Conservation (phyloP, 441 rosid genomes). For the Pelargonium fulgidum region DNA sequence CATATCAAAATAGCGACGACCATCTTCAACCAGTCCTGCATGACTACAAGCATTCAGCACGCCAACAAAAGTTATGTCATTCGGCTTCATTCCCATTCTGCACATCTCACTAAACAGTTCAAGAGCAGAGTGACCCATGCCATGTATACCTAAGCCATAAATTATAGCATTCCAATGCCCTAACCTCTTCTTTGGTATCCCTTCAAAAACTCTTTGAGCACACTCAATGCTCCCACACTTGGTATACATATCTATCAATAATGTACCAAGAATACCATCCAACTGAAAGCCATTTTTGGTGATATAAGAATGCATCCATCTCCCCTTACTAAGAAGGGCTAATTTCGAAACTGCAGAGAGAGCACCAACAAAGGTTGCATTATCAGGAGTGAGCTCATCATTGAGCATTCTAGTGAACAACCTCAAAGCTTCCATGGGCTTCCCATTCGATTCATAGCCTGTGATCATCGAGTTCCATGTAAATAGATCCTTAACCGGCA, state of each 20-base stretch:
- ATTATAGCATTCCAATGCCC: constrained; percentile 51
- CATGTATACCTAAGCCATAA: constrained; percentile 46
- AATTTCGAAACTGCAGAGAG: constrained; percentile 41
- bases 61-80: constrained; percentile 38
- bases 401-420: constrained; percentile 30
- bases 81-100: constrained; percentile 31
- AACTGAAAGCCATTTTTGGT: constrained; percentile 28
- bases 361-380: constrained; percentile 34
- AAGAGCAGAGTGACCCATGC: constrained; percentile 36
- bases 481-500: constrained; percentile 32
- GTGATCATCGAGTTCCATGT: constrained; percentile 49
- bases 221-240: constrained; percentile 45
- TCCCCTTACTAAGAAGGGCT: constrained; percentile 35
- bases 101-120: constrained; percentile 34
- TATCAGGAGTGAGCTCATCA: constrained; percentile 31
- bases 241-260: constrained; percentile 47
- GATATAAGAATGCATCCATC: constrained; percentile 44
- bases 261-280: constrained; percentile 42
- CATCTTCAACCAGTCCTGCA: constrained; percentile 39
- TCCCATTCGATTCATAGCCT: constrained; percentile 38
- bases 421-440: constrained; percentile 34
- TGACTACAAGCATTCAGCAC: constrained; percentile 51
- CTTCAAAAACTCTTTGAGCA: constrained; percentile 28
- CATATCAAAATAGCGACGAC: constrained; percentile 35
- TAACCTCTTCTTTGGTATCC: constrained; percentile 34